Evolutionary conservation across 2,329 filamentous ascomycete genomes (phyloP).

Genomic region (Tolypocladium inflatum): DNA sequence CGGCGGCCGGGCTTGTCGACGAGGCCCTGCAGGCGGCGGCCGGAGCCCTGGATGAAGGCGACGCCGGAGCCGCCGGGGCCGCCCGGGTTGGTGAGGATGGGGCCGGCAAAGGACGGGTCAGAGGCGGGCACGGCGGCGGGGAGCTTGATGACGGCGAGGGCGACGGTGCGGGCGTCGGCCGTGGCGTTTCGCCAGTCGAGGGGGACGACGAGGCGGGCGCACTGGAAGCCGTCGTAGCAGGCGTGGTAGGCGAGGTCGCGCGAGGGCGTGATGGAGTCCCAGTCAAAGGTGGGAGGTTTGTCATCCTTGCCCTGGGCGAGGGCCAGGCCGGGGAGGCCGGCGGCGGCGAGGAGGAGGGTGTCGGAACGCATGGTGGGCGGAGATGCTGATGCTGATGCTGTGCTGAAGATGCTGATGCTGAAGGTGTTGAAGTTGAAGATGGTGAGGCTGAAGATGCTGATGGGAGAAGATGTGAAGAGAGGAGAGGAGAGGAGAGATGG

Average conservation of each 20-base stretch:
- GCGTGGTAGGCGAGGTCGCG: constrained; percentile 25
- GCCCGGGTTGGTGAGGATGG: constrained; percentile 34
- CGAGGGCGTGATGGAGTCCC: constrained; percentile 23
- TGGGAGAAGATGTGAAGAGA: not conserved
- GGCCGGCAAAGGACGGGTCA: constrained; percentile 30
- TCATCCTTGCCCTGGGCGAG: not conserved
- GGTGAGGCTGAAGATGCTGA: not conserved
- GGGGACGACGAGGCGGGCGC: constrained; percentile 32
- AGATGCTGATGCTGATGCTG: not conserved
- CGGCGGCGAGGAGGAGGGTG: not conserved
- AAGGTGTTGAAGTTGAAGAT: no score
- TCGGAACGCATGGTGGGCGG: not conserved
- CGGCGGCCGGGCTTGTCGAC: constrained; percentile 15
- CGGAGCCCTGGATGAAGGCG: constrained; percentile 12
- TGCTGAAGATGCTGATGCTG: not conserved
- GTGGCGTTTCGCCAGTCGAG: constrained; percentile 28
- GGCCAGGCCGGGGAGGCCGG: not conserved
- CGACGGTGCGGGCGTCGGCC: constrained; percentile 18
- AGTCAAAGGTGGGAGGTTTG: constrained; percentile 20
- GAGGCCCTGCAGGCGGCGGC: constrained; percentile 17
- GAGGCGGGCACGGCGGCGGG: constrained; percentile 26
- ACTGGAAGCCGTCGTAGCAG: constrained; percentile 29
- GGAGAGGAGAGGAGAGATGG: not conserved
- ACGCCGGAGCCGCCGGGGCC: constrained; percentile 34
- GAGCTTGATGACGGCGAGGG: constrained; percentile 30